Conservation (phyloP, 106 monocot species). For the Dendrobium catenatum region DNA sequence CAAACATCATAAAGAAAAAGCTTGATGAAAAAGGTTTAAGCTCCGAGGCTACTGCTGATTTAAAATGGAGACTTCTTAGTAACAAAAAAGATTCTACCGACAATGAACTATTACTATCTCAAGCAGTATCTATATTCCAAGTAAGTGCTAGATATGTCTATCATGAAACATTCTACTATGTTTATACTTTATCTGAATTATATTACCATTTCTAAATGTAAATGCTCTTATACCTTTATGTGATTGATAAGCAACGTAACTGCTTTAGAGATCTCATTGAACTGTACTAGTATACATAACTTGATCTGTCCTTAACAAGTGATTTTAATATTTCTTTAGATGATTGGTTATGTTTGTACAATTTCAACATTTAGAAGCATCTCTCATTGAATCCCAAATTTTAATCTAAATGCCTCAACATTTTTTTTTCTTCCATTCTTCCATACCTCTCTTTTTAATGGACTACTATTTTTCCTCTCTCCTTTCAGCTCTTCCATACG, state of each 20-base stretch:
- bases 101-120: slow-evolving; percentile 56
- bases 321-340: neutral
- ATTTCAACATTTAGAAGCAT: neutral
- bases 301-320: neutral
- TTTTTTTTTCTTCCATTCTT: neutral
- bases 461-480: neutral
- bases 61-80: slow-evolving; percentile 85
- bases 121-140: slow-evolving; percentile 76
- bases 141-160: slow-evolving; percentile 35
- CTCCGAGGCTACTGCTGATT: slow-evolving; percentile 24
- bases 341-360: neutral
- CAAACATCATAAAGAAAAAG: slow-evolving; percentile 62
- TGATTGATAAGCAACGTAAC: neutral
- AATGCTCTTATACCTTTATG: neutral
- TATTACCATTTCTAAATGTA: neutral
- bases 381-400: neutral
- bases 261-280: neutral
- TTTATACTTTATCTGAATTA: neutral
- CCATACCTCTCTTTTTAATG: neutral
- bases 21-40: slow-evolving; percentile 36
- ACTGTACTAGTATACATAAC: neutral
- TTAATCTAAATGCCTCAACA: neutral
- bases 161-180: slow-evolving; percentile 2
- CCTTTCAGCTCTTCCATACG: neutral
- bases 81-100: slow-evolving; percentile 57